Evolutionary conservation across 345 rosid genomes (phyloP).

Genomic region (Dipteronia dyeriana): DNA sequence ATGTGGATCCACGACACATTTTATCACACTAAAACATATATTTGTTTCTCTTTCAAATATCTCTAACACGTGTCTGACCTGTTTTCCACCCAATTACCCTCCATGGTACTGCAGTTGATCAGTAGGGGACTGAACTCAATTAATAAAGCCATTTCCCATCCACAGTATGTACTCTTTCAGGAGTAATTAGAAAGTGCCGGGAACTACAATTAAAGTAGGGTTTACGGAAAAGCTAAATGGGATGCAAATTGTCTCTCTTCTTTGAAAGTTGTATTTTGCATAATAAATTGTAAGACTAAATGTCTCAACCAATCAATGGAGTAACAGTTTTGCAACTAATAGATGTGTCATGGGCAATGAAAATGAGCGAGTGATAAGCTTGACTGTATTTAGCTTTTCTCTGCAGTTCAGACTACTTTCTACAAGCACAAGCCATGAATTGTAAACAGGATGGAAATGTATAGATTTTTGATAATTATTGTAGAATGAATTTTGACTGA

Average conservation of each 20-base stretch:
- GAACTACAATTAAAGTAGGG: background rate
- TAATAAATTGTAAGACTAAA: background rate
- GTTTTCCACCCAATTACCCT: background rate
- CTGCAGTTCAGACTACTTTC: background rate
- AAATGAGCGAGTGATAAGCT: background rate
- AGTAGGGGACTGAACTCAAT: background rate
- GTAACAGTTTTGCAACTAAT: background rate
- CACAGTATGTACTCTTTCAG: background rate
- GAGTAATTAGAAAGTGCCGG: background rate
- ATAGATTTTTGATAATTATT: background rate
- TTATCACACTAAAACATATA: background rate
- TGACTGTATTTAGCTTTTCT: background rate
- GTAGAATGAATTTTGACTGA: background rate
- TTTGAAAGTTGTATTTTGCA: no score
- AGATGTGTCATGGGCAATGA: background rate
- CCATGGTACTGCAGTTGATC: background rate
- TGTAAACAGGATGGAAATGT: background rate
- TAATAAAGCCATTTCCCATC: background rate
- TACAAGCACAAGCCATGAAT: background rate
- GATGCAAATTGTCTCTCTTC: no score
- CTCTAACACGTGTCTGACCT: background rate
- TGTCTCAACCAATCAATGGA: background rate
- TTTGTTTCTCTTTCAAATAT: background rate
- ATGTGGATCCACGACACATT: background rate
- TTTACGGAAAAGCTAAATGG: background rate